Evolutionary conservation across 1,284 basidiomycete genomes (phyloP).

Genomic region (Erythrobasidium hasegawianum): DNA sequence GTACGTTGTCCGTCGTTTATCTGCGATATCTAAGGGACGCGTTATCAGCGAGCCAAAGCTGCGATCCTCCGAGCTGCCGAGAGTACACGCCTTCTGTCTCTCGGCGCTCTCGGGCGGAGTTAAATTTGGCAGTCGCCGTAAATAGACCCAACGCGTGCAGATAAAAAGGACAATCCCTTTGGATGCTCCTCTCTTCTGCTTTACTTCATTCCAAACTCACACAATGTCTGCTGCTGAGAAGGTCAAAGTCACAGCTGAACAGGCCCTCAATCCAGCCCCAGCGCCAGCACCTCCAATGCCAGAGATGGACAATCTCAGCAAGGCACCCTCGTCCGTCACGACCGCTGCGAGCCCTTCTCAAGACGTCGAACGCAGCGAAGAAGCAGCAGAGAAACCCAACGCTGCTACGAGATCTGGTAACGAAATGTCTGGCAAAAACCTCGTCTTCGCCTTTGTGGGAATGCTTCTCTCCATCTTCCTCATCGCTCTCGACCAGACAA

Average conservation of each 20-base stretch:
- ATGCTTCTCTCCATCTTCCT: constrained; percentile 37
- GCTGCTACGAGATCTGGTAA: neutral
- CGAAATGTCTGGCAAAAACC: constrained; percentile 27
- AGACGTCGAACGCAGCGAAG: neutral
- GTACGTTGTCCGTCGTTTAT: too few relatives aligned
- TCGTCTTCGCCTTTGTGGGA: constrained; percentile 39
- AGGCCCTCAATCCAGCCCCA: neutral
- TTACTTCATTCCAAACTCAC: too few relatives aligned
- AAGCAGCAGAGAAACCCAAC: neutral
- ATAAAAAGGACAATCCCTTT: too few relatives aligned
- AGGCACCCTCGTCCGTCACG: neutral
- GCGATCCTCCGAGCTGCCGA: too few relatives aligned
- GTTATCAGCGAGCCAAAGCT: too few relatives aligned
- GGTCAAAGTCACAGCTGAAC: constrained; percentile 1
- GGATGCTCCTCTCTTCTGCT: too few relatives aligned
- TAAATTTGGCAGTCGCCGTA: too few relatives aligned
- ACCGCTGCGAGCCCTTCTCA: neutral
- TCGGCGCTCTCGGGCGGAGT: too few relatives aligned
- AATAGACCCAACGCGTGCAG: too few relatives aligned
- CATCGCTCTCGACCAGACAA: constrained; percentile 49
- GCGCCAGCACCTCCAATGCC: neutral
- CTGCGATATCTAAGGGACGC: too few relatives aligned
- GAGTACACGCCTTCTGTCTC: too few relatives aligned
- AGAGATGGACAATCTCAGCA: neutral
- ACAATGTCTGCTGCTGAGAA: too few relatives aligned